Evolutionary conservation across 179 eudicot genomes (phyloP).

Genomic region (Patellifolia procumbens): DNA sequence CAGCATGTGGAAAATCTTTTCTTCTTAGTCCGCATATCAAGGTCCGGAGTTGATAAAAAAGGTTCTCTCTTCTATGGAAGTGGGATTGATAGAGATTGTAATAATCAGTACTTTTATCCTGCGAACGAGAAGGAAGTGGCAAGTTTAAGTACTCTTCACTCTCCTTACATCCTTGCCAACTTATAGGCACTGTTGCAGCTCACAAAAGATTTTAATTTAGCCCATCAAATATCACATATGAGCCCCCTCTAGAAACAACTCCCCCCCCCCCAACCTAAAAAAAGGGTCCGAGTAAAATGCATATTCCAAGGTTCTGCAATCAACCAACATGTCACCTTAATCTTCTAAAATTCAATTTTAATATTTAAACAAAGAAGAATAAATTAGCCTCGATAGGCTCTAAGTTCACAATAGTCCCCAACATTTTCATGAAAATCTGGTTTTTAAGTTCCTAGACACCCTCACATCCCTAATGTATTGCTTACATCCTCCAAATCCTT

Average conservation of each 20-base stretch:
- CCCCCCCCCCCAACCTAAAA: not conserved
- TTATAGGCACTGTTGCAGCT: not conserved
- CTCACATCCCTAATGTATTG: not conserved
- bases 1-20: not conserved
- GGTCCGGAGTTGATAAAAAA: not conserved
- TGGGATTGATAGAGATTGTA: not conserved
- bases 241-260: not conserved
- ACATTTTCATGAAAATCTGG: not conserved
- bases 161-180: not conserved
- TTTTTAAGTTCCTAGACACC: not conserved
- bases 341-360: not conserved
- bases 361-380: not conserved
- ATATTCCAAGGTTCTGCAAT: not conserved
- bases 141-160: not conserved
- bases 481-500: not conserved
- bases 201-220: not conserved
- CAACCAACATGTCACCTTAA: not conserved
- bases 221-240: not conserved
- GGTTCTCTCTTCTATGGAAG: not conserved
- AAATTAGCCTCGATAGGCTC: not conserved
- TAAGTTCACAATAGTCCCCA: not conserved
- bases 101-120: not conserved
- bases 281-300: not conserved
- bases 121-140: not conserved
- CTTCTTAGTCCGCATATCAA: not conserved